These are phyloP conservation scores for Eucommia ulmoides DNA, from an alignment of 257 asterid genomes.

Conservation along the genomic window DNA sequence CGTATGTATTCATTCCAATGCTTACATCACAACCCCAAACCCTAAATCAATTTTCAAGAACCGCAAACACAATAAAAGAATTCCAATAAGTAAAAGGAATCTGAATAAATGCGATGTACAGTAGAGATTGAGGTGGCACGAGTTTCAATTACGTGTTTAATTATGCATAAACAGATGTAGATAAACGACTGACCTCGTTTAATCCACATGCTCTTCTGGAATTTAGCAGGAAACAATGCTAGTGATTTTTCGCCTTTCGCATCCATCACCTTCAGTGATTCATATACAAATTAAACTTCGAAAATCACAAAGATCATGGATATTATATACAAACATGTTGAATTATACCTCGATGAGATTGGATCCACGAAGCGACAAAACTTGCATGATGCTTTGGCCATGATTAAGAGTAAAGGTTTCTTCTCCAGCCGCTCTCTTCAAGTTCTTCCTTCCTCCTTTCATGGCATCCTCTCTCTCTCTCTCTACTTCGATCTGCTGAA, in stretches of 20 bases:
- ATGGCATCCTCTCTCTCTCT: slow-evolving; percentile 13
- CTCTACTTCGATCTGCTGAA: too few relatives aligned
- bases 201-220: slow-evolving; percentile 90
- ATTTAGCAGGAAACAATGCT: slow-evolving; percentile 83
- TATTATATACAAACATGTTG: not conserved
- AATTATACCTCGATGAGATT: slow-evolving; percentile 57
- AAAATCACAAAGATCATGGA: not conserved
- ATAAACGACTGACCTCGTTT: too few relatives aligned
- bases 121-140: too few relatives aligned
- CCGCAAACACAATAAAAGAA: too few relatives aligned
- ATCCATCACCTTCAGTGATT: slow-evolving; percentile 55
- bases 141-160: too few relatives aligned
- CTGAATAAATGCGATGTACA: too few relatives aligned
- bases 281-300: not conserved
- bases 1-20: too few relatives aligned
- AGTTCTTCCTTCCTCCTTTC: slow-evolving; percentile 87
- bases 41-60: not conserved
- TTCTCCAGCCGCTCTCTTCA: slow-evolving; percentile 57
- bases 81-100: too few relatives aligned
- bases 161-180: too few relatives aligned
- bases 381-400: slow-evolving; percentile 74
- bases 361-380: slow-evolving; percentile 64
- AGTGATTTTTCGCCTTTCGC: slow-evolving; percentile 45
- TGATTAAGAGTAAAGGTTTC: slow-evolving; percentile 31
- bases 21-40: slow-evolving; percentile 1